A percentile compares a stretch with the other conserved stretches of the same genome.
Evolutionary conservation across 1,139 yeast genomes (phyloP).

Genomic region (Yamadazyma sp.): DNA sequence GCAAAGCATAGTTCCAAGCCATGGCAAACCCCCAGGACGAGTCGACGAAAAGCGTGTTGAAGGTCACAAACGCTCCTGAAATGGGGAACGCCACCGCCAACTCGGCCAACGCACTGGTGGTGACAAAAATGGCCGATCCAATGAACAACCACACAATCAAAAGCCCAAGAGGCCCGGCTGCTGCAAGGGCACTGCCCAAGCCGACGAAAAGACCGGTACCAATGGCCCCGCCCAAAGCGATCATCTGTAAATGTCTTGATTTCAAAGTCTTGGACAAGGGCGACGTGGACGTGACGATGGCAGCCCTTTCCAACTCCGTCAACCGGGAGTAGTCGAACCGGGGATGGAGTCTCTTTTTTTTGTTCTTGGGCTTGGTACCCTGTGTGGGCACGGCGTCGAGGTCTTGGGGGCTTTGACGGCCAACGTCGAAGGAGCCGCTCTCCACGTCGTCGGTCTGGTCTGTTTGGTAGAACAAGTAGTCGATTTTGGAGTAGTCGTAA

Average conservation of each 20-base stretch:
- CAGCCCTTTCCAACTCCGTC: conserved; percentile 32
- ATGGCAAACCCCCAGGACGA: conserved; percentile 41
- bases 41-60: conserved; percentile 36
- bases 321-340: conserved; percentile 30
- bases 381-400: conserved; percentile 1
- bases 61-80: conserved; percentile 41
- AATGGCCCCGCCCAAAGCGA: conserved; percentile 43
- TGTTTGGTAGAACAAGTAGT: conserved; percentile 17
- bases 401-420: conserved; percentile 1
- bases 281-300: conserved; percentile 30
- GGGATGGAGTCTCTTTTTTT: conserved; percentile 20
- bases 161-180: conserved; percentile 40
- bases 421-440: conserved; percentile 4
- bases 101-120: conserved; percentile 38
- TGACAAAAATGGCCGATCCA: conserved; percentile 32
- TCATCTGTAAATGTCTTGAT: conserved; percentile 42
- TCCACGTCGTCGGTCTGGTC: conserved; percentile 12
- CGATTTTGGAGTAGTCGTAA: conserved; percentile 23
- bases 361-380: conserved; percentile 4
- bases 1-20: conserved; percentile 45
- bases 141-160: conserved; percentile 33
- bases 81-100: conserved; percentile 42
- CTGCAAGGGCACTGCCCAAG: conserved; percentile 29
- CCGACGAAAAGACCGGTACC: conserved; percentile 45
- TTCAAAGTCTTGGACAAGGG: conserved; percentile 35